phyloP scores from a whole-genome alignment of 2,329 filamentous ascomycete species.

The Colletotrichum sp. region DNA sequence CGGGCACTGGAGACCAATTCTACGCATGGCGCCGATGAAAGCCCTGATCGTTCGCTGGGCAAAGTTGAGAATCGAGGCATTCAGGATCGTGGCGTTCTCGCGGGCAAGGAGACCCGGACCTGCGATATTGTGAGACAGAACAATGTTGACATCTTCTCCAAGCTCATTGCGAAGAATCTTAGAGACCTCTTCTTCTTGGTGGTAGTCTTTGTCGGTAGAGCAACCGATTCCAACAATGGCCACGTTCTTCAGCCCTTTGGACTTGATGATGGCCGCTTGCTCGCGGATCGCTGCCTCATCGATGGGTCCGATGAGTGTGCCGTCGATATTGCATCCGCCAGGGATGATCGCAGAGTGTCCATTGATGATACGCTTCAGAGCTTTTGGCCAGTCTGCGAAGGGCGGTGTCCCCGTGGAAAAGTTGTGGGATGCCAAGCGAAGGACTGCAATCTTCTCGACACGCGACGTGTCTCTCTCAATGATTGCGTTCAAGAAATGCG shows the following conservation, averaged over 20 bases:
- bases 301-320: conserved; percentile 21
- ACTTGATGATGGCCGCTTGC: conserved; percentile 23
- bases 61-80: conserved; percentile 53
- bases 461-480: conserved; percentile 55
- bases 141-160: conserved; percentile 24
- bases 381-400: conserved; percentile 57
- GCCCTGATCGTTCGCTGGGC: conserved; percentile 49
- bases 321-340: conserved; percentile 26
- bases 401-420: conserved; percentile 56
- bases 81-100: conserved; percentile 59
- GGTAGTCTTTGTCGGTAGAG: conserved; percentile 57
- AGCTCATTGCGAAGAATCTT: conserved; percentile 52
- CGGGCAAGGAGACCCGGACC: conserved; percentile 48
- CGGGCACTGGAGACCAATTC: conserved; percentile 39
- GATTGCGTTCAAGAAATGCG: conserved; percentile 65
- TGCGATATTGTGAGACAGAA: conserved; percentile 36
- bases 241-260: conserved; percentile 40
- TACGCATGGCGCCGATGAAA: conserved; percentile 48
- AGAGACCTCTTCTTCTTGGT: conserved; percentile 55
- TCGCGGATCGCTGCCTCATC: conserved; percentile 12
- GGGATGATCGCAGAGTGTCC: conserved; percentile 24
- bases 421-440: conserved; percentile 55
- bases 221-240: conserved; percentile 64
- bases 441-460: conserved; percentile 55
- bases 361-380: conserved; percentile 40